Evolutionary conservation across 768 basidiomycete species (phyloP).

Genomic region (Hypsizygus marmoreus): DNA sequence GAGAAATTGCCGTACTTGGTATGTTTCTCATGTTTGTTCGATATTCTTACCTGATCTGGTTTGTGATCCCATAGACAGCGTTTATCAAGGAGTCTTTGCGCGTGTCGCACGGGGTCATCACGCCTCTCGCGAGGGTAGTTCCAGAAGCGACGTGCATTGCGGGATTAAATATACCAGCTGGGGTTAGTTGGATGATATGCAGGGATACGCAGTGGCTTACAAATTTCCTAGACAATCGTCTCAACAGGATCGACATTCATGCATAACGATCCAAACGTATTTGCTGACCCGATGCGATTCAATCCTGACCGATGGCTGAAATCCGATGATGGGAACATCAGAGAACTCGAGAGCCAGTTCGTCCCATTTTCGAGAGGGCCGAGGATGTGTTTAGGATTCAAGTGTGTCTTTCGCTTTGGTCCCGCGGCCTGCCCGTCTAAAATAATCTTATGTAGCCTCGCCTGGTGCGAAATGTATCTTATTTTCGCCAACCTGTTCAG

Average conservation of each 20-base stretch:
- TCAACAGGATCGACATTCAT: slow-evolving; percentile 27
- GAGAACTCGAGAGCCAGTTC: slow-evolving; percentile 23
- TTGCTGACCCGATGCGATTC: slow-evolving; percentile 28
- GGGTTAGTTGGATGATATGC: slow-evolving; percentile 2
- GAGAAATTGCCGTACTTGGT: slow-evolving; percentile 51
- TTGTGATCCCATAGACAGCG: slow-evolving; percentile 34
- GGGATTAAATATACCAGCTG: slow-evolving; percentile 22
- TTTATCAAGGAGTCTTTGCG: slow-evolving; percentile 50
- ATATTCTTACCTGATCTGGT: slow-evolving; percentile 1
- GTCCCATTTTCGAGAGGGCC: slow-evolving; percentile 26
- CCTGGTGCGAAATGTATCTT: slow-evolving; percentile 10
- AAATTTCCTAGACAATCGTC: slow-evolving; percentile 26
- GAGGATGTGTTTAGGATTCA: slow-evolving; percentile 8
- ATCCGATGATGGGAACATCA: slow-evolving; percentile 10
- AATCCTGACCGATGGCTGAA: slow-evolving; percentile 33
- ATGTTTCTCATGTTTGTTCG: slow-evolving; percentile 5
- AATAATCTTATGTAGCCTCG: background rate
- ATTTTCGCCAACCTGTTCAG: slow-evolving; percentile 13
- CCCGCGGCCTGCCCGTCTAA: background rate
- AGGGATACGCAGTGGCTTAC: background rate
- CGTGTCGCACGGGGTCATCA: slow-evolving; percentile 39
- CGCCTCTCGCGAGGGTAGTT: slow-evolving; percentile 41
- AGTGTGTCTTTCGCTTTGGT: background rate
- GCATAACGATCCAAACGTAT: slow-evolving; percentile 27
- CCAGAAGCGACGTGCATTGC: slow-evolving; percentile 32